Percentiles rank a stretch among this genome's conserved stretches.
phyloP scores from a whole-genome alignment of 2,329 filamentous ascomycete species.

The Tolypocladium paradoxum region DNA sequence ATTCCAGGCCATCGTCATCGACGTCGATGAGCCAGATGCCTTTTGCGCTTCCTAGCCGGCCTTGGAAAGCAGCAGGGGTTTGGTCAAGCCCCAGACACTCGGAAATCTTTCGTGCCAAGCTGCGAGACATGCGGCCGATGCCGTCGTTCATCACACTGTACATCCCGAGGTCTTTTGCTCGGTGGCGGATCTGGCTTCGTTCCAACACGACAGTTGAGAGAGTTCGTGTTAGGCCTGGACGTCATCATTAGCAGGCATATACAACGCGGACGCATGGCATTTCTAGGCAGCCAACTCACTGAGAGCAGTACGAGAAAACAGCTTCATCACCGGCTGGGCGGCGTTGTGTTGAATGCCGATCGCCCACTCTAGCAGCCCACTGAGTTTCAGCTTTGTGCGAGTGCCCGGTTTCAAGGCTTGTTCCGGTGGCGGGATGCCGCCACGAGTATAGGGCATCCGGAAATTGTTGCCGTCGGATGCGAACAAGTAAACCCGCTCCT shows the following conservation, averaged over 20 bases:
- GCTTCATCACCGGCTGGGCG: slow-evolving; percentile 38
- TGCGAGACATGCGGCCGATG: slow-evolving; percentile 53
- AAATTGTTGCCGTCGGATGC: slow-evolving; percentile 40
- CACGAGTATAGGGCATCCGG: slow-evolving; percentile 1
- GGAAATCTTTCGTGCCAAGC: slow-evolving; percentile 43
- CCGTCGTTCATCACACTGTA: slow-evolving; percentile 53
- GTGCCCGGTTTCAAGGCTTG: slow-evolving; percentile 9
- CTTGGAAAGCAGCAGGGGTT: slow-evolving; percentile 58
- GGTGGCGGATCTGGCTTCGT: slow-evolving; percentile 32
- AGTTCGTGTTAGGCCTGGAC: slow-evolving; percentile 40
- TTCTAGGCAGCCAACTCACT: slow-evolving; percentile 23
- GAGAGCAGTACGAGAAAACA: slow-evolving; percentile 47
- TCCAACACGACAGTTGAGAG: slow-evolving; percentile 34
- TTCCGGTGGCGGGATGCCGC: slow-evolving; percentile 11
- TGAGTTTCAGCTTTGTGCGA: slow-evolving; percentile 24
- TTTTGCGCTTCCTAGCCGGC: slow-evolving; percentile 61
- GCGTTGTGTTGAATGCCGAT: slow-evolving; percentile 34
- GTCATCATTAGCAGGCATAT: background rate
- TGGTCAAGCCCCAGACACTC: slow-evolving; percentile 36
- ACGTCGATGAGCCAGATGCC: slow-evolving; percentile 62
- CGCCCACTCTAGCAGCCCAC: slow-evolving; percentile 40
- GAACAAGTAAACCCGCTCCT: slow-evolving; percentile 37
- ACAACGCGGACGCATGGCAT: too few species aligned
- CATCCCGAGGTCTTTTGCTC: slow-evolving; percentile 21
- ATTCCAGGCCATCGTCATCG: slow-evolving; percentile 24